phyloP scores from a whole-genome alignment of 495 filamentous ascomycete genomes.

The Aspergillus leporis region DNA sequence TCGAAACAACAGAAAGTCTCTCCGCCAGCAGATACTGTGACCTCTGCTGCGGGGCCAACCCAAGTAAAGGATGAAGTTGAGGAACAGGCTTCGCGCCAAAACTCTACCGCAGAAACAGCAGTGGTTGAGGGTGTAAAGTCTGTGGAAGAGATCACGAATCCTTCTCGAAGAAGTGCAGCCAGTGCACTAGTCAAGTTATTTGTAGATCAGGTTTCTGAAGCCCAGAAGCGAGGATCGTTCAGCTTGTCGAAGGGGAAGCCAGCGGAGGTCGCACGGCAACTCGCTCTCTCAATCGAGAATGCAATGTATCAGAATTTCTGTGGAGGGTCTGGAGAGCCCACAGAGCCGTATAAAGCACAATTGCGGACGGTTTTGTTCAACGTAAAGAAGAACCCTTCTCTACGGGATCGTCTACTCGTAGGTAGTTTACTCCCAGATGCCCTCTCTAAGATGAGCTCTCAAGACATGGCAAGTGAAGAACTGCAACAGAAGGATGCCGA shows the following conservation, averaged over 20 bases:
- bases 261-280: conserved; percentile 50
- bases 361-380: conserved; percentile 72
- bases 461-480: conserved; percentile 91
- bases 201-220: conserved; percentile 50
- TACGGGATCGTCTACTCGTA: conserved; percentile 73
- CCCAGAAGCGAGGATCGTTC: conserved; percentile 51
- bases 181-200: conserved; percentile 54
- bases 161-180: conserved; percentile 52
- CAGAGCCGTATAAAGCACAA: conserved; percentile 55
- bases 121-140: conserved; percentile 30
- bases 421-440: conserved; percentile 67
- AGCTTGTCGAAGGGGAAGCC: conserved; percentile 54
- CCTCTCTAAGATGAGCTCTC: conserved; percentile 78
- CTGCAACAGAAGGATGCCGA: conserved; percentile 74
- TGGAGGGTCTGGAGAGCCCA: conserved; percentile 48
- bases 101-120: conserved; percentile 27
- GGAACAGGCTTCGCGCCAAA: conserved; percentile 24
- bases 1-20: conserved; percentile 43
- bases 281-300: conserved; percentile 75
- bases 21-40: conserved; percentile 21
- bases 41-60: conserved; percentile 20
- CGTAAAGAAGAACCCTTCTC: conserved; percentile 78
- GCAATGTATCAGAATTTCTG: conserved; percentile 60
- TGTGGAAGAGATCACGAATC: conserved; percentile 45
- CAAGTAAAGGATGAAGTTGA: conserved; percentile 38